Conservation (phyloP, 257 asterid species). For the Verbena officinalis region DNA sequence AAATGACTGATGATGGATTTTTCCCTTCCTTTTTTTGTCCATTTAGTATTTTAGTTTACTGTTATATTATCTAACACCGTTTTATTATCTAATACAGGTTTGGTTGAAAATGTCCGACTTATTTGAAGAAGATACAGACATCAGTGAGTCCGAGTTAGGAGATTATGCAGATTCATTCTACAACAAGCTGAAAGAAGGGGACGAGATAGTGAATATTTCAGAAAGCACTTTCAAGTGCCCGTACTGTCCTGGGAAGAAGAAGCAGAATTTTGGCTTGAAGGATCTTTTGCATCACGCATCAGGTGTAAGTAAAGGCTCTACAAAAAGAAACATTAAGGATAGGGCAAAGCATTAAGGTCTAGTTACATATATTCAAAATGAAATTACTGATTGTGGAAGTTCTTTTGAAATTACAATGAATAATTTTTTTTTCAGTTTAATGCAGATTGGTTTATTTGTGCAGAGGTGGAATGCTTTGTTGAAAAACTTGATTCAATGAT, state of each 20-base stretch:
- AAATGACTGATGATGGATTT: too few relatives aligned
- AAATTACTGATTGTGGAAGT: not conserved
- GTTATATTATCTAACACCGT: slow-evolving; percentile 14
- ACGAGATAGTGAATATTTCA: slow-evolving; percentile 22
- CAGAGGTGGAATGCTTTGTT: too few relatives aligned
- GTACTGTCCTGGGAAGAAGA: slow-evolving; percentile 35
- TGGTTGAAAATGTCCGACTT: slow-evolving; percentile 36
- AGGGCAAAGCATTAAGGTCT: slow-evolving; percentile 31
- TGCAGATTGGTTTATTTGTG: too few relatives aligned
- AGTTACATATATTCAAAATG: slow-evolving; percentile 21
- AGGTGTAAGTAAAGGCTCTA: slow-evolving; percentile 31
- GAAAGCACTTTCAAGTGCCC: slow-evolving; percentile 36
- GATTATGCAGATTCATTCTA: slow-evolving; percentile 40
- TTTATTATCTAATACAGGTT: slow-evolving; percentile 20
- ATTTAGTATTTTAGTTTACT: slow-evolving; percentile 19
- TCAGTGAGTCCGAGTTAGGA: slow-evolving; percentile 46
- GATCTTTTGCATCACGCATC: slow-evolving; percentile 47
- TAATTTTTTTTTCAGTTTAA: too few relatives aligned
- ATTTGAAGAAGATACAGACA: slow-evolving; percentile 41
- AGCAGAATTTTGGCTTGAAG: slow-evolving; percentile 24
- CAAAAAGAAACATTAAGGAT: slow-evolving; percentile 24
- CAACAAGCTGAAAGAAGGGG: slow-evolving; percentile 35
- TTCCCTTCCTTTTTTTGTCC: not conserved
- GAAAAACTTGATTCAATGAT: too few relatives aligned
- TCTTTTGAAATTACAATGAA: not conserved